phyloP scores from a whole-genome alignment of 179 eudicot genomes.

The Vitellaria paradoxa region DNA sequence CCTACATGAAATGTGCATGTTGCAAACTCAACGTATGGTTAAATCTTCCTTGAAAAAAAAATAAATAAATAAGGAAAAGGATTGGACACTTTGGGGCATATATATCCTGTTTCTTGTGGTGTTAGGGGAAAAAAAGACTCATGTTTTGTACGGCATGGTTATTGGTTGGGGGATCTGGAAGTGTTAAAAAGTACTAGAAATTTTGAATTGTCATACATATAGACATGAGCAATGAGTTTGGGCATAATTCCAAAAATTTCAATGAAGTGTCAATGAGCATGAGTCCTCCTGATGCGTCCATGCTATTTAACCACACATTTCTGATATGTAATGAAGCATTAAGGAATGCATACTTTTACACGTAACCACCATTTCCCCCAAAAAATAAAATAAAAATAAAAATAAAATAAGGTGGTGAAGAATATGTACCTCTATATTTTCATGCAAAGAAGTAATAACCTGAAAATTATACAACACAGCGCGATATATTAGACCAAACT shows the following conservation, averaged over 20 bases:
- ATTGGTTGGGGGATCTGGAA: background rate
- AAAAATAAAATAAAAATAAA: background rate
- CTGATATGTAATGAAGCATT: background rate
- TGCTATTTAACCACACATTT: background rate
- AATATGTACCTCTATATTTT: slow-evolving; percentile 55
- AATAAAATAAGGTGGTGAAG: background rate
- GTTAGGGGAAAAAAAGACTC: background rate
- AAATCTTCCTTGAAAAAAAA: background rate
- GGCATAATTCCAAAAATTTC: background rate
- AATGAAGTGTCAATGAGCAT: background rate
- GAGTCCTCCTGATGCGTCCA: background rate
- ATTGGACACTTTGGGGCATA: background rate
- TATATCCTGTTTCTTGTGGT: background rate
- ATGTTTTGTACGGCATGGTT: background rate
- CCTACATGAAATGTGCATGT: background rate
- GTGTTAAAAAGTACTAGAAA: background rate
- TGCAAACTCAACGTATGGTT: background rate
- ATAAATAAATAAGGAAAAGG: background rate
- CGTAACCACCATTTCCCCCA: background rate
- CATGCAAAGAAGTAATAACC: slow-evolving; percentile 60
- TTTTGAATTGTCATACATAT: background rate
- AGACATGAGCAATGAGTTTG: background rate
- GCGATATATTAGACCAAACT: slow-evolving; percentile 4
- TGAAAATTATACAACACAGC: slow-evolving; percentile 24
- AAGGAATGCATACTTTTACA: background rate